Evolutionary conservation across 768 basidiomycete genomes (phyloP).

Genomic region (Suillus lakei): DNA sequence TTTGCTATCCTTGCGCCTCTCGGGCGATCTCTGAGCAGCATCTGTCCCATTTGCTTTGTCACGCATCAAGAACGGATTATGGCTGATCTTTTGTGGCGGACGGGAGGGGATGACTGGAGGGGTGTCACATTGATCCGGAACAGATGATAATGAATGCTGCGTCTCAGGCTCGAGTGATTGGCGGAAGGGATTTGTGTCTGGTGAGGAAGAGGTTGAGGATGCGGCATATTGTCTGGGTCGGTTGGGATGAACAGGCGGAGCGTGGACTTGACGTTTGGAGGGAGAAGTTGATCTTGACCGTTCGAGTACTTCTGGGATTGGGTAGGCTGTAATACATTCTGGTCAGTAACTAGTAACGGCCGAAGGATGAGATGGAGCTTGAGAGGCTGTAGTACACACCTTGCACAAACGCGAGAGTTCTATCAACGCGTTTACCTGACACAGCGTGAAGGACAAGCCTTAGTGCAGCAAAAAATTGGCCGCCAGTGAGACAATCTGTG

Average conservation of each 20-base stretch:
- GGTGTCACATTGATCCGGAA: conserved; percentile 13
- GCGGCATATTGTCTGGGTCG: conserved; percentile 24
- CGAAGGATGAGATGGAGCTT: not conserved
- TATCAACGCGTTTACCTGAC: conserved; percentile 64
- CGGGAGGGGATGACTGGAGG: conserved; percentile 16
- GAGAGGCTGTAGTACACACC: conserved; percentile 45
- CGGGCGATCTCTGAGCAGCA: not conserved
- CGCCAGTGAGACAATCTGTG: conserved; percentile 60
- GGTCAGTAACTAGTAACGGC: conserved; percentile 19
- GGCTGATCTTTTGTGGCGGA: conserved; percentile 26
- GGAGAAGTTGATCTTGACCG: conserved; percentile 22
- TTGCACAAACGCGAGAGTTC: conserved; percentile 75
- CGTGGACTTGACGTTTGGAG: conserved; percentile 25
- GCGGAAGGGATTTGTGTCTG: conserved; percentile 37
- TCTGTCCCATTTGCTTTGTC: conserved; percentile 21
- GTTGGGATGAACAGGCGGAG: conserved; percentile 34
- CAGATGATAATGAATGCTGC: not conserved
- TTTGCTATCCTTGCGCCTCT: conserved; percentile 25
- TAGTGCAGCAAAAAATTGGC: conserved; percentile 79
- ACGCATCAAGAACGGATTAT: conserved; percentile 35
- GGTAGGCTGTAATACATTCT: conserved; percentile 22
- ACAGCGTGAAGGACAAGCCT: conserved; percentile 68
- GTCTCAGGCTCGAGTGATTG: conserved; percentile 22
- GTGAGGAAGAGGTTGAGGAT: conserved; percentile 23
- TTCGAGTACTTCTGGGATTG: conserved; percentile 7